These are phyloP conservation scores for Dothistroma pini DNA, from an alignment of 2,329 filamentous ascomycete genomes.

Conservation along the genomic window DNA sequence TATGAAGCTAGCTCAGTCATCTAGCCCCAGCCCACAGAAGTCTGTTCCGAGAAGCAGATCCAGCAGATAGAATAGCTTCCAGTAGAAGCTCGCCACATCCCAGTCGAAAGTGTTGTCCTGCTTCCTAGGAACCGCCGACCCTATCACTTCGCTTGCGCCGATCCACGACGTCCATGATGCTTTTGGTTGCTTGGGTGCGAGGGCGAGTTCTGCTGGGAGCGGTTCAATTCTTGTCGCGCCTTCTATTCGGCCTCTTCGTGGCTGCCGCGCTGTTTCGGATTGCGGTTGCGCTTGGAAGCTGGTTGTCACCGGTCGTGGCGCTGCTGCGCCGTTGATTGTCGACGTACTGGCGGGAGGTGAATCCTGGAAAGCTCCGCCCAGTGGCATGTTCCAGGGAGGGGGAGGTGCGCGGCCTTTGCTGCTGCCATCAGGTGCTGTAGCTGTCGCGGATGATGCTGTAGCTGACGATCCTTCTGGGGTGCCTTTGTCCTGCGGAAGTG, in stretches of 20 bases:
- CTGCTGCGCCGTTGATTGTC: constrained; percentile 3
- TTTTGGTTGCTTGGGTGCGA: constrained; percentile 45
- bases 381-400: neutral
- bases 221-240: constrained; percentile 41
- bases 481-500: constrained; percentile 27
- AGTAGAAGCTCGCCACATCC: constrained; percentile 58
- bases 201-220: constrained; percentile 44
- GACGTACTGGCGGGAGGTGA: constrained; percentile 14
- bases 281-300: constrained; percentile 5
- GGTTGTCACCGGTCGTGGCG: constrained; percentile 6
- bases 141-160: constrained; percentile 59
- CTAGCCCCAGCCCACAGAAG: constrained; percentile 56
- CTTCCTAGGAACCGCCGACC: constrained; percentile 67
- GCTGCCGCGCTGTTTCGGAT: constrained; percentile 10
- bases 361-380: constrained; percentile 2
- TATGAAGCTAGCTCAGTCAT: constrained; percentile 21
- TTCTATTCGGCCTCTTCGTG: constrained; percentile 32
- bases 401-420: neutral
- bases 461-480: constrained; percentile 34
- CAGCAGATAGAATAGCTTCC: constrained; percentile 57
- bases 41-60: constrained; percentile 57
- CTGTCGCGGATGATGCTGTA: constrained; percentile 43
- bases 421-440: constrained; percentile 24
- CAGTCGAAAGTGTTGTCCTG: constrained; percentile 77
- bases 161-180: constrained; percentile 36